Evolutionary conservation across 2,329 filamentous ascomycete species (phyloP), one percentile per base, ranked within the genome.

Genomic region (Ophiostoma novo-ulmi): DNA sequence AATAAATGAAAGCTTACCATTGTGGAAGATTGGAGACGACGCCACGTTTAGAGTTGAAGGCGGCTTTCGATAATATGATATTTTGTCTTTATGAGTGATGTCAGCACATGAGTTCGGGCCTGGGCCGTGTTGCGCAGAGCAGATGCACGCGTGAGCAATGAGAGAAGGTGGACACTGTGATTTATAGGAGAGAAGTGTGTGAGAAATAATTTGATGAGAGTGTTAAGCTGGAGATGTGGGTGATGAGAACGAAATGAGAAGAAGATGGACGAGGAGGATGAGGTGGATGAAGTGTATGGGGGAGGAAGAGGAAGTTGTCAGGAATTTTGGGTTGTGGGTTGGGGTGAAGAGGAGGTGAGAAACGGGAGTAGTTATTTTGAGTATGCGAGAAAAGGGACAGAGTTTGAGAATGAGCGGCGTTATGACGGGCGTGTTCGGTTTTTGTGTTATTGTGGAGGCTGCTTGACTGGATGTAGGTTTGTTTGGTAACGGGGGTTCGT

Each of bases 381-480:
- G 63, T 41, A 22, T 26, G 39, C 10, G 38, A 67, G 17, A 48
- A 39, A 44, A 67, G 35, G 66, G 58, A 17, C 63, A 64, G 55
- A 69, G 41, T 22, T 44, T 17, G 41, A 17, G 41, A 70, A 68
- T 20, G 66, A 61, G 71, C 41, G 36, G 71, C 70, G 70, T 67
- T 68, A 63, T 67, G 72, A 68, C 63, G 66, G 69, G 67, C 52
- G 70, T 69, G 68, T 66, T 70, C 70, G 39, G 35, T 44, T 36
- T 70, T 58, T 70, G 63, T 70, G 35, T 52, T 69, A 70, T 70
- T 73, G 71, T 70, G 71, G 72, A 73, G 69, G 71, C 35, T 22
- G 11, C n/a, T 52, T 44, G 68, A 69, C 52, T 69, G 67, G 69
- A 38, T 67, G 64, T 65, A 71, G 14, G 38, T 48, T 44, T 71